Conservation (phyloP, 441 rosid genomes). For the Mallotus japonicus region DNA sequence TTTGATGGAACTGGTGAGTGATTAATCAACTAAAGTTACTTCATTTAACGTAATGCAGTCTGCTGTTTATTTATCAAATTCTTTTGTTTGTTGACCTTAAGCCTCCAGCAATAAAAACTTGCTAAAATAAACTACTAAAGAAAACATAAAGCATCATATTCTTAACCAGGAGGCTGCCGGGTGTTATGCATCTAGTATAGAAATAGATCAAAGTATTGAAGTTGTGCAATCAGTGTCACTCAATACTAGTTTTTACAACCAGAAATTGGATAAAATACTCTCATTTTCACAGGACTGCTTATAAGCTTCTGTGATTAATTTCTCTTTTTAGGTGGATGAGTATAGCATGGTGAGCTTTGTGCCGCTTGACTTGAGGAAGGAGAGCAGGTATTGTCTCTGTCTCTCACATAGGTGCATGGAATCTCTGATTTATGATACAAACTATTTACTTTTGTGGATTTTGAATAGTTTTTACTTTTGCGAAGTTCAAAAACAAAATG, state of each 20-base stretch:
- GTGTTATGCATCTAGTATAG: background rate
- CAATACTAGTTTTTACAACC: background rate
- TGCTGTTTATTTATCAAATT: background rate
- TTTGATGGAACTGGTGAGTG: constrained; percentile 41
- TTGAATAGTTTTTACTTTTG: no score
- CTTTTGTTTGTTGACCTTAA: background rate
- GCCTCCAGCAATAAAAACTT: background rate
- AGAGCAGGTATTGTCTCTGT: constrained; percentile 46
- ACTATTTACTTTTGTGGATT: background rate
- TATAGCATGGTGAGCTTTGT: constrained; percentile 80
- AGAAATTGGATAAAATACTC: background rate
- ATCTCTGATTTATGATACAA: background rate
- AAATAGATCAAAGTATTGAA: background rate
- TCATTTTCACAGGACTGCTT: background rate
- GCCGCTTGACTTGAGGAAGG: constrained; percentile 76
- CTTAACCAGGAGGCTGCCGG: background rate
- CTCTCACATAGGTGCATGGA: background rate
- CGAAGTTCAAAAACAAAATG: background rate
- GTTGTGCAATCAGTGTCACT: background rate
- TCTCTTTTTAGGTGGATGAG: constrained; percentile 56
- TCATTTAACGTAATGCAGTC: background rate
- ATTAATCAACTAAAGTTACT: constrained; percentile 3
- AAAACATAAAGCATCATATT: background rate
- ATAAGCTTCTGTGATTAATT: background rate
- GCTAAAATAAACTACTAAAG: background rate